Percentiles rank a stretch among this genome's conserved stretches.
phyloP scores from a whole-genome alignment of 1,139 yeast species.

The Arxiozyma telluris region DNA sequence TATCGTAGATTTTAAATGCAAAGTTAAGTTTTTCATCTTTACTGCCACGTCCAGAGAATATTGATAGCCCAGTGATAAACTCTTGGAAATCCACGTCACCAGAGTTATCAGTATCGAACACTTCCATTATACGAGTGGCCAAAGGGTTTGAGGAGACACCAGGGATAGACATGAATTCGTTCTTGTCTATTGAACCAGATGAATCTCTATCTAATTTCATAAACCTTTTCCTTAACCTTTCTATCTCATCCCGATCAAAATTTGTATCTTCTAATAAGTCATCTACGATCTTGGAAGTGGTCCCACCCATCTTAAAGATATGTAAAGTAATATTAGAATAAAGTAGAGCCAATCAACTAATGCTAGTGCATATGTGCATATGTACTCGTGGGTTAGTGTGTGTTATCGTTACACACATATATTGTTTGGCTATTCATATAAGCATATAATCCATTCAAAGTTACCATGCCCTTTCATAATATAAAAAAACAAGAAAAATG shows the following conservation, averaged over 20 bases:
- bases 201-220: slow-evolving; percentile 93
- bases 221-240: slow-evolving; percentile 81
- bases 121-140: slow-evolving; percentile 83
- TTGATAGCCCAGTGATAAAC: slow-evolving; percentile 81
- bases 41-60: slow-evolving; percentile 83
- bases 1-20: slow-evolving; percentile 91
- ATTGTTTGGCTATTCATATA: too few relatives aligned
- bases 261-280: slow-evolving; percentile 69
- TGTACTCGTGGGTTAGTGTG: background rate
- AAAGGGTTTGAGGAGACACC: slow-evolving; percentile 87
- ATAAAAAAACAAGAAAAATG: too few relatives aligned
- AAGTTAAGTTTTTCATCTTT: slow-evolving; percentile 76
- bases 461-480: too few relatives aligned
- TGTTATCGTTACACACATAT: too few relatives aligned
- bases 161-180: slow-evolving; percentile 85
- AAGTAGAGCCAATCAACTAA: too few relatives aligned
- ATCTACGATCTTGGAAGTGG: slow-evolving; percentile 58
- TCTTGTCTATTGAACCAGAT: slow-evolving; percentile 83
- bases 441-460: too few relatives aligned
- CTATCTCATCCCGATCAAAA: slow-evolving; percentile 84
- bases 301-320: slow-evolving; percentile 47
- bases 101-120: slow-evolving; percentile 86
- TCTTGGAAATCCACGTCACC: slow-evolving; percentile 96
- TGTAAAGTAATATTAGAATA: too few relatives aligned
- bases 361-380: background rate